Evolutionary conservation across 352 stramenopile species (phyloP), one percentile per base, ranked within the genome.

Genomic region (Sclerospora graminicola): DNA sequence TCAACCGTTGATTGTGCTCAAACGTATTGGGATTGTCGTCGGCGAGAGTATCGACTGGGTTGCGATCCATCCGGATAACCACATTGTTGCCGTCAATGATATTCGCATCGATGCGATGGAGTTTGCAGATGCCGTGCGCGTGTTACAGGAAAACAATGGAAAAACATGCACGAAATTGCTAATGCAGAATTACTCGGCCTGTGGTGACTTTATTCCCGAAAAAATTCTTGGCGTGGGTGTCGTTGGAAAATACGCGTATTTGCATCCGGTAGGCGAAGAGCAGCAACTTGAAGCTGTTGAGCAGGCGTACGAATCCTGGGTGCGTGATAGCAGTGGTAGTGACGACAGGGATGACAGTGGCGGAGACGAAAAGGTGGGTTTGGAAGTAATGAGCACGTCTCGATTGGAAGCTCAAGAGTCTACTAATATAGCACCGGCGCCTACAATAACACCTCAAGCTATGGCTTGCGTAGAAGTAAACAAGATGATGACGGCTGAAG

Each of bases 171-270:
- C 77, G 10, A 92, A 89, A 43, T 39, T 92, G 20, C 60, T 92
- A 13, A 89, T 92, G 76, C 80, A 92, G 42, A 92, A 92, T 34
- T 92, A 88, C 38, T 87, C 77, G 46, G 76, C 77, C 0, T 85
- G 77, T 26, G 80, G 80, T 13, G 80, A 92, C 14, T 92, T 92
- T 32, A 92, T 92, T 20, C 80, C 79, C 1, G 80, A 92, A 44
- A 92, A 92, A 42, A 89, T 92, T 39, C 44, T 92, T 9, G 80
- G 80, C 11, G 54, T 92, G 7, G 75, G 75, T 14, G 80, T 92
- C 5, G 47, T 92, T 8, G 77, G 73, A 40, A 89, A 89, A 37
- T 89, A 84, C 46, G 77, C 77, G 8, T 89, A 73, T 18, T 57
- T 92, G 44, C 69, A 83, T 46, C 69, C 80, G 4, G 42, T 83